phyloP scores from a whole-genome alignment of 2,329 filamentous ascomycete species.

The Talaromyces sp. region DNA sequence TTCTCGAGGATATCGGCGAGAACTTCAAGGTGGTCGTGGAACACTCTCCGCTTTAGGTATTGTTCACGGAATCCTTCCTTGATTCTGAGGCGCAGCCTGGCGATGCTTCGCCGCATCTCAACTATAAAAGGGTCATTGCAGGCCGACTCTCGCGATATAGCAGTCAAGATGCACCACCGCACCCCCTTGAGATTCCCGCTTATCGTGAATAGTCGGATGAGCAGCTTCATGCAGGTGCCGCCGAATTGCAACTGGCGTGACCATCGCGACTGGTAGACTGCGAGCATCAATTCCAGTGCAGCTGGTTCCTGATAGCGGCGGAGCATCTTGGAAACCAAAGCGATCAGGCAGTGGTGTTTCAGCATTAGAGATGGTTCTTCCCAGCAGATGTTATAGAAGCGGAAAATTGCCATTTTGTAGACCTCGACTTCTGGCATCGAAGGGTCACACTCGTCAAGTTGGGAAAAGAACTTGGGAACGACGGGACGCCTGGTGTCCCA shows the following conservation, averaged over 20 bases:
- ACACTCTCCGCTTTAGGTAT: slow-evolving; percentile 2
- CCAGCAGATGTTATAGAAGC: slow-evolving; percentile 35
- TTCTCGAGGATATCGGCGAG: slow-evolving; percentile 18
- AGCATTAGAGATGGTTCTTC: slow-evolving; percentile 24
- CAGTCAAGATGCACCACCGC: slow-evolving; percentile 37
- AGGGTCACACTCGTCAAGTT: slow-evolving; percentile 23
- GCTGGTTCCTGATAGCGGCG: slow-evolving; percentile 17
- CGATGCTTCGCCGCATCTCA: slow-evolving; percentile 26
- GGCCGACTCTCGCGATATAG: slow-evolving; percentile 28
- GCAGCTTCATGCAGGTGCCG: slow-evolving; percentile 33
- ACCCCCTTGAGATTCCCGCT: slow-evolving; percentile 28
- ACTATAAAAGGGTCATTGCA: slow-evolving; percentile 27
- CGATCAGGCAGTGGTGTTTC: slow-evolving; percentile 31
- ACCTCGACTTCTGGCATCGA: slow-evolving; percentile 19
- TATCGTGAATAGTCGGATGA: slow-evolving; percentile 29
- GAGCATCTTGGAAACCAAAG: slow-evolving; percentile 26
- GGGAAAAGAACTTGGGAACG: slow-evolving; percentile 32
- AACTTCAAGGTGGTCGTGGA: slow-evolving; percentile 17
- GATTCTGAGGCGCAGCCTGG: slow-evolving; percentile 6
- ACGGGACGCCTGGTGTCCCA: slow-evolving; percentile 21
- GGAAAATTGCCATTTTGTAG: slow-evolving; percentile 32
- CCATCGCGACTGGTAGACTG: slow-evolving; percentile 35
- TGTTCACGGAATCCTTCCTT: not conserved
- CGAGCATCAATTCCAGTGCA: slow-evolving; percentile 29
- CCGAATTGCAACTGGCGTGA: slow-evolving; percentile 27